Evolutionary conservation across 1,284 basidiomycete genomes (phyloP), one percentile per base, ranked within the genome.

Genomic region (Coniferiporia weirii): DNA sequence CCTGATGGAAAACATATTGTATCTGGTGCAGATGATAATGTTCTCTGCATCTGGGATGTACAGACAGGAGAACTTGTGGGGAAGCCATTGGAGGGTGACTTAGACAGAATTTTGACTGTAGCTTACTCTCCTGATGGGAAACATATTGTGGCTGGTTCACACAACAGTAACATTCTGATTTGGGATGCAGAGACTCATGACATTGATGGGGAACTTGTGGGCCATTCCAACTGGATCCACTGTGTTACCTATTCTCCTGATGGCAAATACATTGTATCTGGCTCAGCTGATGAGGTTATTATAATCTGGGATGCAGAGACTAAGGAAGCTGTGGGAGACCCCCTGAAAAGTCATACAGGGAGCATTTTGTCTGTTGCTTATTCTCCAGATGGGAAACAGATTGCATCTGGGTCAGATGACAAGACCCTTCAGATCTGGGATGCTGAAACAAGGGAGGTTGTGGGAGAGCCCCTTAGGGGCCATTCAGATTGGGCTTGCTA

Each of bases 1-100:
- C 52, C 13, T 19, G 52, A 44, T 44, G 52, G 52, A 2, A 40
- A 53, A 19, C 17, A 40, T 13, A 46, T 46, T 19, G 84, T 98
- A 19, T 51, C 49, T 51, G 49, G 49, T 7, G 7, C 22, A 15
- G 7, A 15, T 9, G 49, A 51, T 4, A 20, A 20, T n/a, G 35
- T 9, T 15, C 9, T 51, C 20, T 32, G 49, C 12, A 36, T 32
- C 13, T 51, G 49, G 49, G 49, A 51, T 32, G 17, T 9, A 7
- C 49, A 13, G 9, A 51, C 49, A 15, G 35, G 49, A 19, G 44
- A 12, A 46, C 13, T n/a, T 46, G n/a, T 46, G 8, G 12, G 12
- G 8, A 12, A 46, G 44, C 44, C 44, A 46, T 46, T 46, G 17
- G 44, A 12, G 8, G 17, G 17, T 15, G 13, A 51, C 27, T 10